Evolutionary conservation across 176 grass and related monocot species (phyloP).

Genomic region (Oryza nivara): DNA sequence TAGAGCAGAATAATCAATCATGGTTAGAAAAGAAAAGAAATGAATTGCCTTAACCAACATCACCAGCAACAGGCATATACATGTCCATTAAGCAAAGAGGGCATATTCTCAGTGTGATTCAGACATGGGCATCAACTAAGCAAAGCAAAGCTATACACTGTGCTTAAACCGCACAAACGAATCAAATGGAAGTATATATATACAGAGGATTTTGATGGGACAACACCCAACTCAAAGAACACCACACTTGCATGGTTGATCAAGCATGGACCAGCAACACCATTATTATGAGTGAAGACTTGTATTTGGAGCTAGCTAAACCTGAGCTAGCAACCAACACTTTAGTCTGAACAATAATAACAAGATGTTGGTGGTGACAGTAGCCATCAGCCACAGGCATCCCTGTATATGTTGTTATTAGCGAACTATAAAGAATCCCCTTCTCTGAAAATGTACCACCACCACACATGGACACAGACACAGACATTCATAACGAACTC

Average conservation of each 20-base stretch:
- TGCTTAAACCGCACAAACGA: not conserved
- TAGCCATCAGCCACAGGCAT: not conserved
- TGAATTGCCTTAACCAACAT: not conserved
- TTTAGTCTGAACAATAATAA: conserved; percentile 14
- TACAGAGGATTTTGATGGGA: not conserved
- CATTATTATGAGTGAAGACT: conserved; percentile 4
- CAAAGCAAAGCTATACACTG: conserved; percentile 6
- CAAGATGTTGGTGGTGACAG: not conserved
- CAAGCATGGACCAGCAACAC: not conserved
- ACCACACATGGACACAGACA: not conserved
- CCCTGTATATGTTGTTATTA: not conserved
- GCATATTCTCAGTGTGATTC: not conserved
- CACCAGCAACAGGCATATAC: not conserved
- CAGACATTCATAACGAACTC: not conserved
- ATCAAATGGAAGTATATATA: not conserved
- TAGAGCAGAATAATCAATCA: not conserved
- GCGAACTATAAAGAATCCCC: not conserved
- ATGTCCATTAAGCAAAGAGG: not conserved
- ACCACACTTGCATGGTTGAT: conserved; percentile 15
- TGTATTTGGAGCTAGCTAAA: not conserved
- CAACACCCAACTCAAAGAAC: not conserved
- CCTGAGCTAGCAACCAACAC: not conserved
- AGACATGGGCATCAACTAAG: not conserved
- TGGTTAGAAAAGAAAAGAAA: not conserved
- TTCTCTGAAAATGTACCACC: not conserved